Evolutionary conservation across 2,329 filamentous ascomycete species (phyloP), one percentile per base, ranked within the genome.

Genomic region (Fusarium pseudoanthophilum): DNA sequence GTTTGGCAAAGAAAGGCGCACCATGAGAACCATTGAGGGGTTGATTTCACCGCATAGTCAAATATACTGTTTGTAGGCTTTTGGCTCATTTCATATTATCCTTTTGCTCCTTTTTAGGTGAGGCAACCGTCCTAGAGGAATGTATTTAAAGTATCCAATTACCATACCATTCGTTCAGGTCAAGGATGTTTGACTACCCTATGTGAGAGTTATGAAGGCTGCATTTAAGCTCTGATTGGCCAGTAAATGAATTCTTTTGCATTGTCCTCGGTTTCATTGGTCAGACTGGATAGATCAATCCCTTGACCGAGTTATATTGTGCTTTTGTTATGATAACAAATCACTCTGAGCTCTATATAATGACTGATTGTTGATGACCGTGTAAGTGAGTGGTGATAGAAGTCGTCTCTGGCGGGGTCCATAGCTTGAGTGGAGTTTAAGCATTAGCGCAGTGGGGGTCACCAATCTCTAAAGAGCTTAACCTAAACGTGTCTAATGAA

Each of bases 381-480:
- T 69, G 49, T 68, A 69, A 69, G 66, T 68, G 56, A 60, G 13
- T 26, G 16, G 16, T 45, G 43, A 14, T 26, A 11, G 16, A 46
- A 13, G 30, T 34, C 36, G 10, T 52, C 67, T 52, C 34, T 52
- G 13, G 67, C 58, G 67, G 66, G 43, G 66, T 11, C 36, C 36
- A 20, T 24, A 36, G 36, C n/a, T n/a, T 20, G 16, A 24, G 51
- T 28, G 70, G 67, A 48, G 52, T 45, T 32, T 32, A 14, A 26
- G 20, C 24, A 63, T 53, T 59, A 64, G 52, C 28, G 45, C 6
- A 57, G 63, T 72, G 71, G 71, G 37, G 46, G 30, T 34, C 30
- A 58, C 20, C 20, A 36, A 49, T 49, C 24, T 28, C 52, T 20
- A 32, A 9, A 15, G 34, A 42, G 24, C 36, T 40, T 40, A 61